Base-by-base conservation (phyloP, 306 rosid species). In the Vigna mungo region DNA sequence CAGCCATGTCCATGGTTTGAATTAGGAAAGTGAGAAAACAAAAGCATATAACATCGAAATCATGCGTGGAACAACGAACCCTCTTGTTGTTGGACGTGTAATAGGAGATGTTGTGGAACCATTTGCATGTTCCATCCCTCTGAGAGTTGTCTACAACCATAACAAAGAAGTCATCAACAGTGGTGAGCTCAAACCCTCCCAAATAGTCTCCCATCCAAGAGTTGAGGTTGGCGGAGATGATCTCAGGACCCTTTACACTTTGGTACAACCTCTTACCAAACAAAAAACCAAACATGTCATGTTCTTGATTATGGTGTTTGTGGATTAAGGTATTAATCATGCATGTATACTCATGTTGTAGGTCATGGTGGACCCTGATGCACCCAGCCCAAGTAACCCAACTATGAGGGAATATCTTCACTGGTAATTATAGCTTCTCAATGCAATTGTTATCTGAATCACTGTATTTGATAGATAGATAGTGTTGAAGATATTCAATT, bases 351-450 rank as follows among this genome's bases (percentile, higher is more conserved):
- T 39, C 10, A 39, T 39, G 1, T 66, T 65, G 27, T 68, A 83
- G 86, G 62, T 83, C 4, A 78, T 83, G 86, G 83, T 83, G 39
- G 86, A 83, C 60, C 83, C 86, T 20, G 86, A 83, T 74, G 71
- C 86, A 67, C 86, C 86, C 16, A 73, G 83, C 61, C 86, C 86
- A 16, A 52, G 86, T 16, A 70, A 83, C 25, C 86, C 86, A 67
- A 43, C 2, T 55, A 25, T 39, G 23, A 75, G 83, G 30, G 83
- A 83, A 55, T 78, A 83, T 54, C 44, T 83, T 68, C 83, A 83
- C 48, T 73, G 83, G 86, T 83, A 71, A 30, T 30, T 30, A n/a
- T n/a, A 30, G 47, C 5, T 37, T 39, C 44, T 39, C 44, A 39
- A 39, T 9, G 1, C 44, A 8, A 8, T 8, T 41, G 0, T 41